Evolutionary conservation across 768 basidiomycete genomes (phyloP).

Genomic region (Dentipellis sp.): DNA sequence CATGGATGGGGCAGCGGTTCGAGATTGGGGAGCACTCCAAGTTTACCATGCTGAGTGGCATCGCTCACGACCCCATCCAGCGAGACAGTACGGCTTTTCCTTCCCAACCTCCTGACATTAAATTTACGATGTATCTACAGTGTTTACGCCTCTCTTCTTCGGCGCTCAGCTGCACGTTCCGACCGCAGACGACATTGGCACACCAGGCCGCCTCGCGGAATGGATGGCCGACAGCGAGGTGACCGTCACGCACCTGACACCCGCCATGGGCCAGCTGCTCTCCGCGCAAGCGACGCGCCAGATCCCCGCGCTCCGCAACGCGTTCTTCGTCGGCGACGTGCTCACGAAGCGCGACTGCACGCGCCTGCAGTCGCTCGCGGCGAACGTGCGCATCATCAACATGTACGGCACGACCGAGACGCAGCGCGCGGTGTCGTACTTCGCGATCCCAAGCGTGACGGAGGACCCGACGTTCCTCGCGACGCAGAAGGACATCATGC

Average conservation of each 20-base stretch:
- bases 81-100: slow-evolving; percentile 76
- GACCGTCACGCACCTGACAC: slow-evolving; percentile 96
- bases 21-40: slow-evolving; percentile 62
- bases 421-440: slow-evolving; percentile 97
- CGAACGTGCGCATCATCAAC: slow-evolving; percentile 92
- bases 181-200: slow-evolving; percentile 94
- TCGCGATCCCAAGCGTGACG: slow-evolving; percentile 77
- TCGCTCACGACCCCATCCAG: slow-evolving; percentile 98
- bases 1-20: slow-evolving; percentile 95
- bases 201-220: slow-evolving; percentile 90
- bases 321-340: slow-evolving; percentile 99
- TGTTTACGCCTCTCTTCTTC: slow-evolving; percentile 98
- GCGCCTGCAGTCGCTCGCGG: slow-evolving; percentile 85
- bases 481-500: slow-evolving; percentile 96
- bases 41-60: slow-evolving; percentile 98
- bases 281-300: slow-evolving; percentile 77
- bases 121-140: slow-evolving; percentile 30
- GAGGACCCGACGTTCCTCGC: slow-evolving; percentile 85
- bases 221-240: slow-evolving; percentile 95
- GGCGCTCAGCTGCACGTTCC: slow-evolving; percentile 94
- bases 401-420: slow-evolving; percentile 99
- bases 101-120: background rate
- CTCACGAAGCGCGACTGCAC: slow-evolving; percentile 97
- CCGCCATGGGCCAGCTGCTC: slow-evolving; percentile 97
- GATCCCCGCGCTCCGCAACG: slow-evolving; percentile 79